Evolutionary conservation across 495 filamentous ascomycete genomes (phyloP), one percentile per base, ranked within the genome.

Genomic region (Daldinia vernicosa): DNA sequence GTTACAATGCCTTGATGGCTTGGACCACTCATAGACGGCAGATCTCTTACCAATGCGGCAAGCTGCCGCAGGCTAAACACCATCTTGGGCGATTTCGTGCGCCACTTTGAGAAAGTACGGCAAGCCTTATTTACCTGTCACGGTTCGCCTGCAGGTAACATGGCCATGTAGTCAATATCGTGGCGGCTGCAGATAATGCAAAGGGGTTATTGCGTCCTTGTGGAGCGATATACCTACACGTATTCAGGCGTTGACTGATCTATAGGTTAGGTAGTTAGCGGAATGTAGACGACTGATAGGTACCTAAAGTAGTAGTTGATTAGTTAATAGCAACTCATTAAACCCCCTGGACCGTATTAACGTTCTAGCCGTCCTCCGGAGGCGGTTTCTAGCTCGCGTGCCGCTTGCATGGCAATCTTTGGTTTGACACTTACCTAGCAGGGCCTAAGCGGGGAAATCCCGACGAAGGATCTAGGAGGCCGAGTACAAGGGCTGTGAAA

Each of bases 401-500:
- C 24, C 30, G 2, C 39, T 56, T 40, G 2, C 39, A 50, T 40
- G 50, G 39, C 58, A 52, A 59, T 28, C n/a, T 65, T 52, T 53
- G 27, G 37, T 17, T 55, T 17, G 35, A 45, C 17, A 2, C 33
- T 27, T 47, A 56, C 24, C 22, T 27, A 27, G 30, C 7, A 63
- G 26, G 67, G 60, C 40, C 19, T 24, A 19, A 27, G 27, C 22
- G 47, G 63, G 63, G 54, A 8, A 63, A 67, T 3, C 53, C 30
- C 45, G 52, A 52, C 53, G 58, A 63, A 59, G 63, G 69, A 27
- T 28, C 62, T 28, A 66, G 56, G 33, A 45, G 62, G 19, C 37
- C 47, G 62, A 58, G 28, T 17, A 9, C 58, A 50, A 60, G 56
- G 47, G 60, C 75, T 32, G 72, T 53, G 52, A 82, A 80, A 27